Conservation (phyloP, 2,329 filamentous ascomycete species). For the Microsporum audouinii region DNA sequence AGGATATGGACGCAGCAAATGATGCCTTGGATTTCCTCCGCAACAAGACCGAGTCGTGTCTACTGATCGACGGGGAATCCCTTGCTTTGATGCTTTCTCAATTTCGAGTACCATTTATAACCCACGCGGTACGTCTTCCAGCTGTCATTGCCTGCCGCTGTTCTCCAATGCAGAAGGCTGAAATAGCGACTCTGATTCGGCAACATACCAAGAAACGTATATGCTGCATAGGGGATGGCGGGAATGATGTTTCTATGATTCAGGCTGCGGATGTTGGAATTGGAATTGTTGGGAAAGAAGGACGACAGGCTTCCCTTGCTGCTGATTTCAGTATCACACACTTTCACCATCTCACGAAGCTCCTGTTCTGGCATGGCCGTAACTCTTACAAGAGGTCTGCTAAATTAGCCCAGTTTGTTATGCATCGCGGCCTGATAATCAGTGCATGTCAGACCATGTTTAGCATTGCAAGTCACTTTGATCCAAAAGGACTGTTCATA, state of each 20-base stretch:
- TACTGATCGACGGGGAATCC: conserved; percentile 91
- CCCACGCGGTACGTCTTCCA: conserved; percentile 73
- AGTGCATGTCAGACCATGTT: conserved; percentile 95
- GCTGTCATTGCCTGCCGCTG: conserved; percentile 93
- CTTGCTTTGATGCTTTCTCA: conserved; percentile 71
- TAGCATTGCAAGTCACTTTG: conserved; percentile 82
- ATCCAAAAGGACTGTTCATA: conserved; percentile 88
- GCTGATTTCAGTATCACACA: conserved; percentile 96
- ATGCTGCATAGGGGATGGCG: conserved; percentile 94
- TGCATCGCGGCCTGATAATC: conserved; percentile 92
- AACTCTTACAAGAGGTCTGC: conserved; percentile 95
- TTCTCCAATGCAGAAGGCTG: conserved; percentile 92
- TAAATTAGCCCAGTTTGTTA: conserved; percentile 95
- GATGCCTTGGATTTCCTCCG: conserved; percentile 81
- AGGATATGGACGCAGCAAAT: conserved; percentile 70
- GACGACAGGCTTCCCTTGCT: conserved; percentile 82
- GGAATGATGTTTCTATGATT: conserved; percentile 98
- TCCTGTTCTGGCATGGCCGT: conserved; percentile 96
- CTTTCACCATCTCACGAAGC: conserved; percentile 87
- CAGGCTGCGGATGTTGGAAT: conserved; percentile 96
- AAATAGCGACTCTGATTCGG: conserved; percentile 81
- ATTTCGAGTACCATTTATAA: conserved; percentile 76
- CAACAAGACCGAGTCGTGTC: conserved; percentile 71
- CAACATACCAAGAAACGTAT: conserved; percentile 87
- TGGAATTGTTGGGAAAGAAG: conserved; percentile 96